Conservation (phyloP, 129 eudicot species). For the Artemisia annua region DNA sequence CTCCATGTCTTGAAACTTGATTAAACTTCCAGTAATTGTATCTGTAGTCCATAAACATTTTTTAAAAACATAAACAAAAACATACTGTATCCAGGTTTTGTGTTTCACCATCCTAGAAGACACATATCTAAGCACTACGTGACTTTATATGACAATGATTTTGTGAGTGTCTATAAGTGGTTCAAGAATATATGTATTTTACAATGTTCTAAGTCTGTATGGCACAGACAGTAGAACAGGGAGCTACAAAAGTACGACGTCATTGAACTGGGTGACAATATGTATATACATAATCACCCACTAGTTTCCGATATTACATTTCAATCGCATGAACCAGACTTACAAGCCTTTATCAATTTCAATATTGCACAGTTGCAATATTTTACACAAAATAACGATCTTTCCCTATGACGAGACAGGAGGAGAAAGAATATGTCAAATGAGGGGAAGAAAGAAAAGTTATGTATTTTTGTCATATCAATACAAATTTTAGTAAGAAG, state of each 20-base stretch:
- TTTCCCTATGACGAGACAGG: slow-evolving; percentile 22
- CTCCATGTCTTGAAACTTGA: no score
- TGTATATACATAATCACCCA: slow-evolving; percentile 24
- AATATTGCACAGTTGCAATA: slow-evolving; percentile 12
- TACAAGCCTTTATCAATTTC: slow-evolving; percentile 23
- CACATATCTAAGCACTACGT: no score
- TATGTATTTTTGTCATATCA: slow-evolving; percentile 31
- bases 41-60: no score
- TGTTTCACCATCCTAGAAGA: no score
- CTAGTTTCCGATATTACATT: background rate
- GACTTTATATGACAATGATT: no score
- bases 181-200: background rate
- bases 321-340: slow-evolving; percentile 13
- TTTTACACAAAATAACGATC: slow-evolving; percentile 25
- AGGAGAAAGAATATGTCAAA: slow-evolving; percentile 25
- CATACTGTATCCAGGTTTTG: no score
- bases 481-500: slow-evolving; percentile 20
- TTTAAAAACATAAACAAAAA: no score
- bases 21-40: no score
- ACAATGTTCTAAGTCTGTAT: background rate
- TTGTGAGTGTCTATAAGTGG: no score
- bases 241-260: background rate
- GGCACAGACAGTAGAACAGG: background rate
- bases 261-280: slow-evolving; percentile 17
- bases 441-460: slow-evolving; percentile 19